A percentile compares a stretch with the other conserved stretches of the same genome.
Evolutionary conservation across 2,329 filamentous ascomycete genomes (phyloP).

Genomic region (Torrubiellomyces zombiae): DNA sequence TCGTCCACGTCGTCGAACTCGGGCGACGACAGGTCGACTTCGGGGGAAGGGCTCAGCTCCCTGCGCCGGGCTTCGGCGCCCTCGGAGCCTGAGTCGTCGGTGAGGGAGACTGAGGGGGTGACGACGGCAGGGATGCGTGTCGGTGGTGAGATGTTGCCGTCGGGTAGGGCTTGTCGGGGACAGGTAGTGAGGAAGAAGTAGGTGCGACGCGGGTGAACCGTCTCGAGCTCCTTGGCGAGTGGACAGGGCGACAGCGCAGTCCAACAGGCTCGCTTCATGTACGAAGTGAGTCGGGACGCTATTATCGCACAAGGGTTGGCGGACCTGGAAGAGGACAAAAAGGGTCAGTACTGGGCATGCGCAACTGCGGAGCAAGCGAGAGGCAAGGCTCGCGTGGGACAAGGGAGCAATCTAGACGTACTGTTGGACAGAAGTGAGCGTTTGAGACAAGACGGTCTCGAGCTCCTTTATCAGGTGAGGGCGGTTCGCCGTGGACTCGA

Average conservation of each 20-base stretch:
- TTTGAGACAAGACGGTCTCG: slow-evolving; percentile 58
- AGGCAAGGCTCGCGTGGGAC: slow-evolving; percentile 4
- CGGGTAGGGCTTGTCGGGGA: slow-evolving; percentile 64
- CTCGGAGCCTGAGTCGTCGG: slow-evolving; percentile 39
- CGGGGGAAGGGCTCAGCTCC: slow-evolving; percentile 76
- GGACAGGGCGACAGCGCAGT: slow-evolving; percentile 66
- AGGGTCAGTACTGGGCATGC: slow-evolving; percentile 11
- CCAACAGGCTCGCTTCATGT: slow-evolving; percentile 76
- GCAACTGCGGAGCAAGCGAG: not conserved
- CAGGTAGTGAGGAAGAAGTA: slow-evolving; percentile 94
- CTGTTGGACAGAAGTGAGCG: slow-evolving; percentile 78
- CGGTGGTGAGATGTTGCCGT: slow-evolving; percentile 14
- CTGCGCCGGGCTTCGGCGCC: slow-evolving; percentile 53
- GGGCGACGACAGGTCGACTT: slow-evolving; percentile 76
- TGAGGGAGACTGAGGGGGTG: slow-evolving; percentile 63
- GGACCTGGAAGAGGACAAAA: slow-evolving; percentile 46
- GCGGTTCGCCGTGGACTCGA: slow-evolving; percentile 79
- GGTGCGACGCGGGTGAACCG: slow-evolving; percentile 81
- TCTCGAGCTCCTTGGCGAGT: slow-evolving; percentile 80
- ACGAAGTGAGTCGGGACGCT: slow-evolving; percentile 76
- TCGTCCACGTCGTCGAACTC: slow-evolving; percentile 65
- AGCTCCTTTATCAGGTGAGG: slow-evolving; percentile 93
- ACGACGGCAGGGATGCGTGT: slow-evolving; percentile 35
- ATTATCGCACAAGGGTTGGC: slow-evolving; percentile 92
- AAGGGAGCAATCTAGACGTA: slow-evolving; percentile 32